phyloP scores from a whole-genome alignment of 2,329 filamentous ascomycete species.

The Furcasterigmium furcatum region DNA sequence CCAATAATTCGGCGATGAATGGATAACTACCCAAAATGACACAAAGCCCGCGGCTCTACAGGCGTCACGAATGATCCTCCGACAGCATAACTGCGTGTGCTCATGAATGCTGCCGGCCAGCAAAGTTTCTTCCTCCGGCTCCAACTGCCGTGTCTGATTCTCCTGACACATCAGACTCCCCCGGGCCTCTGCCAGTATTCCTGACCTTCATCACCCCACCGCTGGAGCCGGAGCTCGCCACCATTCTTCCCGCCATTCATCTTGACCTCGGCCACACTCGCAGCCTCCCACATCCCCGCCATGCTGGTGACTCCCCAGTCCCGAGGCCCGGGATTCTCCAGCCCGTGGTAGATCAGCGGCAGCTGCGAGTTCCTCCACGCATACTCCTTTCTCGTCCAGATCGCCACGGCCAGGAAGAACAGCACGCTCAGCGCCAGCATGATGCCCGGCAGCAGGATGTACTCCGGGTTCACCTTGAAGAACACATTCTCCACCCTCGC shows the following conservation, averaged over 20 bases:
- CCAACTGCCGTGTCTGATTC: too few species aligned
- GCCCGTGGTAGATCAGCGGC: neutral
- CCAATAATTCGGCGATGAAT: too few species aligned
- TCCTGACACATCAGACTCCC: too few species aligned
- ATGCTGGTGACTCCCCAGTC: neutral
- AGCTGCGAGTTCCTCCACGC: slow-evolving; percentile 2
- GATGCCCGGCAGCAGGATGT: neutral
- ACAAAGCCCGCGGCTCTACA: too few species aligned
- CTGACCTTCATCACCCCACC: neutral
- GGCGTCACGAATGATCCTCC: too few species aligned
- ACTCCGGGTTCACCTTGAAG: neutral
- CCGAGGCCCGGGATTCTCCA: neutral
- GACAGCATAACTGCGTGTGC: too few species aligned
- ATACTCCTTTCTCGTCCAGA: neutral
- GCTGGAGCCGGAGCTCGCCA: neutral
- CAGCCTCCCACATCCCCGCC: neutral
- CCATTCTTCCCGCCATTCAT: neutral
- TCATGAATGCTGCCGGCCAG: too few species aligned
- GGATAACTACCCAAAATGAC: too few species aligned
- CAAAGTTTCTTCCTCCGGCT: too few species aligned
- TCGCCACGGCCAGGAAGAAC: neutral
- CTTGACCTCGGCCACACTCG: neutral
- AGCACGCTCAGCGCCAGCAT: neutral
- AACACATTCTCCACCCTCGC: neutral
- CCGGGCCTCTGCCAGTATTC: too few species aligned